phyloP scores from a whole-genome alignment of 495 filamentous ascomycete species.

The Penicillium roqueforti region DNA sequence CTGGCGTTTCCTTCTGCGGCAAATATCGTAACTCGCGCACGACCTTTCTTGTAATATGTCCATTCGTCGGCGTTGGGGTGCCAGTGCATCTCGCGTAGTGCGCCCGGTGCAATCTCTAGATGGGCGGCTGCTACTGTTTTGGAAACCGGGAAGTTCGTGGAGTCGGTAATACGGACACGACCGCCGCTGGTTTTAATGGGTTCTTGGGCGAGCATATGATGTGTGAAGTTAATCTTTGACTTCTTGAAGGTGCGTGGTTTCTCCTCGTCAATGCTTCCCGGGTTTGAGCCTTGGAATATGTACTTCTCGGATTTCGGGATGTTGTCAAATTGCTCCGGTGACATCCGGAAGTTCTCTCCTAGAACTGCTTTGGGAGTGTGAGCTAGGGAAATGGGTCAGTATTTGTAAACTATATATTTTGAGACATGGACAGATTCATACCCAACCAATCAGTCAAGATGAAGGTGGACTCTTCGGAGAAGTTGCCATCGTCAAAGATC shows the following conservation, averaged over 20 bases:
- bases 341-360: constrained; percentile 60
- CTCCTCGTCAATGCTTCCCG: constrained; percentile 47
- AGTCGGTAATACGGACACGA: constrained; percentile 58
- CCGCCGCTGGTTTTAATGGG: constrained; percentile 53
- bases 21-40: constrained; percentile 64
- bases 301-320: constrained; percentile 60
- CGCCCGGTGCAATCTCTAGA: constrained; percentile 52
- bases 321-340: constrained; percentile 54
- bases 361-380: constrained; percentile 62
- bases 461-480: constrained; percentile 69
- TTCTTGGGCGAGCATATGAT: constrained; percentile 57
- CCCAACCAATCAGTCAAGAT: constrained; percentile 63
- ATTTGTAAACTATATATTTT: background rate
- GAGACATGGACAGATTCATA: constrained; percentile 15
- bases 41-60: constrained; percentile 68
- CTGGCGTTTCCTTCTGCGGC: constrained; percentile 52
- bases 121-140: constrained; percentile 62
- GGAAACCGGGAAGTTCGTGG: constrained; percentile 61
- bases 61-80: constrained; percentile 74
- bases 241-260: constrained; percentile 48
- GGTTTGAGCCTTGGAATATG: constrained; percentile 61
- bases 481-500: constrained; percentile 64
- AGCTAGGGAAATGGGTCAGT: constrained; percentile 27
- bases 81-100: constrained; percentile 70
- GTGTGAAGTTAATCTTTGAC: constrained; percentile 56